A percentile compares a stretch with the other conserved stretches of the same genome.
Evolutionary conservation across 2,329 filamentous ascomycete species (phyloP).

Genomic region (Ampelomyces quisqualis): DNA sequence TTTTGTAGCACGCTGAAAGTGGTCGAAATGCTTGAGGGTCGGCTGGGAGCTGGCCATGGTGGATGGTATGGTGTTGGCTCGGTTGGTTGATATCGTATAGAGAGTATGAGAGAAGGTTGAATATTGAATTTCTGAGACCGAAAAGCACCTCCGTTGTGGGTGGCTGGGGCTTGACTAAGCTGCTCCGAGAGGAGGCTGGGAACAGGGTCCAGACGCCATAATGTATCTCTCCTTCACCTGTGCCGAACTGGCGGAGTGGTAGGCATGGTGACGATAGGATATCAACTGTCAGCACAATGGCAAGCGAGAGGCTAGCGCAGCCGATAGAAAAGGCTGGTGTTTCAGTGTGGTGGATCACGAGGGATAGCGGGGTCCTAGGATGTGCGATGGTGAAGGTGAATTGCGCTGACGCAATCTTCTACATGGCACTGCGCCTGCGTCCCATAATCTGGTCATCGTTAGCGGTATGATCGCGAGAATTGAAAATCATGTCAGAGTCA

Average conservation of each 20-base stretch:
- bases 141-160: conserved; percentile 1
- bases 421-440: no score
- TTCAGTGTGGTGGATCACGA: no score
- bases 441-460: no score
- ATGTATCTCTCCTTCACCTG: background rate
- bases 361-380: no score
- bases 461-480: no score
- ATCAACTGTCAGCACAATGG: background rate
- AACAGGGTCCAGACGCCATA: background rate
- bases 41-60: background rate
- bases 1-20: background rate
- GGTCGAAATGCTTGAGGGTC: background rate
- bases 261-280: background rate
- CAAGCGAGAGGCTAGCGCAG: background rate
- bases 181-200: conserved; percentile 1
- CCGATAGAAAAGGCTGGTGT: no score
- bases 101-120: background rate
- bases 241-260: background rate
- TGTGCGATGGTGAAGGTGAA: no score
- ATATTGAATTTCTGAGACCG: background rate
- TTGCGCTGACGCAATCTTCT: no score
- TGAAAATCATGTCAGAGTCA: no score
- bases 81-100: background rate
- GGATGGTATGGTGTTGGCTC: background rate
- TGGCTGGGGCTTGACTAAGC: conserved; percentile 1